A percentile compares a stretch with the other conserved stretches of the same genome.
These are phyloP conservation scores for Hypholoma sublateritium DNA, from an alignment of 768 basidiomycete genomes.

Conservation along the genomic window DNA sequence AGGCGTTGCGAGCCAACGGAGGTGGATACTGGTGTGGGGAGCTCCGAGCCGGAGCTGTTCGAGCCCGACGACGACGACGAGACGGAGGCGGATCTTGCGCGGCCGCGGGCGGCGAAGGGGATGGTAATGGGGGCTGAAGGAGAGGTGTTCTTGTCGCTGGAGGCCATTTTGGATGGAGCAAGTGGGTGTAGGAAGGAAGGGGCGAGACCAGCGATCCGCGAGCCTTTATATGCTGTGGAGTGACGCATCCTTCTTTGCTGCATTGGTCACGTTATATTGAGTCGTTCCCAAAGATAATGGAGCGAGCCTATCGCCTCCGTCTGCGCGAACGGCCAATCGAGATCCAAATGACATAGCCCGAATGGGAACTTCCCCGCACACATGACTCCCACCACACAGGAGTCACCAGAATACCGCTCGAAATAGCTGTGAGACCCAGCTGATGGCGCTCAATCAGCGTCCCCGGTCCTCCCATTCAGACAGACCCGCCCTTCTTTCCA, in stretches of 20 bases:
- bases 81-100: conserved; percentile 61
- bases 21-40: conserved; percentile 52
- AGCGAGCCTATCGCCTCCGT: conserved; percentile 1
- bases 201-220: conserved; percentile 8
- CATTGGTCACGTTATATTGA: conserved; percentile 14
- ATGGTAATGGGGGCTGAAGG: conserved; percentile 74
- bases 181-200: conserved; percentile 22
- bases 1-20: conserved; percentile 40
- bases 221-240: conserved; percentile 14
- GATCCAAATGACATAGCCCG: conserved; percentile 10
- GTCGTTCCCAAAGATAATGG: background rate
- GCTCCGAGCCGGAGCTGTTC: conserved; percentile 50
- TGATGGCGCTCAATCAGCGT: conserved; percentile 1
- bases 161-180: conserved; percentile 27
- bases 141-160: conserved; percentile 30
- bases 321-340: conserved; percentile 8
- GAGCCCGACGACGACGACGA: conserved; percentile 62
- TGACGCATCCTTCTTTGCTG: conserved; percentile 7
- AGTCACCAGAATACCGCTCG: background rate
- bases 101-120: conserved; percentile 45
- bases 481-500: background rate
- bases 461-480: background rate
- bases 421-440: conserved; percentile 1
- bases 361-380: conserved; percentile 16
- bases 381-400: conserved; percentile 11